These are phyloP conservation scores for Blastobotrys malaysiensis DNA, from an alignment of 1,139 yeast genomes.

Conservation along the genomic window DNA sequence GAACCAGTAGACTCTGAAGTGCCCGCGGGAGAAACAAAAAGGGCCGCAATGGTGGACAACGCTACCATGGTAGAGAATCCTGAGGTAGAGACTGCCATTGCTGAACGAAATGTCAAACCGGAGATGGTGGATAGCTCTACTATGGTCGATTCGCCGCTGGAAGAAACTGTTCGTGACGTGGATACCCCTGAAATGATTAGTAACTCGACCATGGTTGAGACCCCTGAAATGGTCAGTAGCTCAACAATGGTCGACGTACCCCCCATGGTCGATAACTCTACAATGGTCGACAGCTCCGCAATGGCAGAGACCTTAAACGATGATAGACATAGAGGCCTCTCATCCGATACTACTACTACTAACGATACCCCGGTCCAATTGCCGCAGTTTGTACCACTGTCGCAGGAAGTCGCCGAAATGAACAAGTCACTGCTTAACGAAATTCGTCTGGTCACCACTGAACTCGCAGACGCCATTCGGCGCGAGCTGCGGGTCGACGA, in stretches of 20 bases:
- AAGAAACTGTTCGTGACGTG: neutral
- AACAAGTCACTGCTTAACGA: slow-evolving; percentile 30
- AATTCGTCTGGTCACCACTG: slow-evolving; percentile 33
- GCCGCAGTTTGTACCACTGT: neutral
- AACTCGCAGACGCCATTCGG: slow-evolving; percentile 35
- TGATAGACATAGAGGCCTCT: neutral
- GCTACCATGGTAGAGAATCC: neutral
- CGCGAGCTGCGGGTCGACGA: slow-evolving; percentile 31
- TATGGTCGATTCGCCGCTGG: neutral
- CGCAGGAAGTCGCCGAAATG: slow-evolving; percentile 14
- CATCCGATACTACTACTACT: neutral
- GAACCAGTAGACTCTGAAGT: slow-evolving; percentile 15
- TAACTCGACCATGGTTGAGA: neutral
- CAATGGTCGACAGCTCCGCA: neutral
- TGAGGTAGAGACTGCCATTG: neutral
- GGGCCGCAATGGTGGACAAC: neutral
- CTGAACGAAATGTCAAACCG: too few relatives aligned
- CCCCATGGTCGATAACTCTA: too few relatives aligned
- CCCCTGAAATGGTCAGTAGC: slow-evolving; percentile 4
- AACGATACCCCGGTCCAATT: neutral
- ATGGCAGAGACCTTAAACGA: neutral
- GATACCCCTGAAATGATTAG: neutral
- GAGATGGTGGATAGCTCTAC: neutral
- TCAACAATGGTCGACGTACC: slow-evolving; percentile 5
- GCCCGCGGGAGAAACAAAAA: neutral